Evolutionary conservation across 169 alveolate species (phyloP), one percentile per base, ranked within the genome.

Genomic region (Plasmodium inui): DNA sequence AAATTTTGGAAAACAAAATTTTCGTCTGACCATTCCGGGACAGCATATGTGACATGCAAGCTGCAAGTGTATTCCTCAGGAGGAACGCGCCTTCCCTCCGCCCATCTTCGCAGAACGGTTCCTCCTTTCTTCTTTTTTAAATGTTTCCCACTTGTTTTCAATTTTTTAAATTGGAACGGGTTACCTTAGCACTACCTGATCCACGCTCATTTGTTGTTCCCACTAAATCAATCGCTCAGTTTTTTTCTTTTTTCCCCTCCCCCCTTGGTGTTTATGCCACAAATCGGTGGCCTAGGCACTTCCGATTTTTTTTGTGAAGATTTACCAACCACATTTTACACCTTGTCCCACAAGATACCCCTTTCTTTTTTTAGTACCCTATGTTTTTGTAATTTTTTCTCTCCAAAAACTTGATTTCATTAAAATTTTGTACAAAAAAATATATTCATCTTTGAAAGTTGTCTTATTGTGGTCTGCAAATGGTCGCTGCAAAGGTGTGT

Each of bases 1-100:
- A 88, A 79, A 88, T 88, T 61, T 1, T 88, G 83, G 89, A 88
- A 70, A 88, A 61, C 61, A 37, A 37, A 22, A 78, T 88, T 37
- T 85, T 85, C 81, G 14, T 30, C 12, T 44, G 44, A 74, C 55
- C 46, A 34, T 74, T 30, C 61, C 44, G 32, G 32, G 28, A 12
- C 8, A 50, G 61, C 61, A 50, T 6, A 14, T 50, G 22, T 50
- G 22, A 50, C 61, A 14, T n/a, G 61, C 28, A 17, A 3, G 32
- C 10, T n/a, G 32, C 6, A 30, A 14, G 19, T 78, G 53, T 78
- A 78, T 78, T 78, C 28, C 28, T 78, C 30, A 39, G 17, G 55
- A 44, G n/a, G 55, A 44, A 44, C 3, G 55, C 12, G n/a, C 55
- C 55, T 44, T 44, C 61, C 61, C 61, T 14, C 61, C 22, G n/a